Evolutionary conservation across 1,284 basidiomycete genomes (phyloP), one percentile per base, ranked within the genome.

Genomic region (Omphalotus olearius): DNA sequence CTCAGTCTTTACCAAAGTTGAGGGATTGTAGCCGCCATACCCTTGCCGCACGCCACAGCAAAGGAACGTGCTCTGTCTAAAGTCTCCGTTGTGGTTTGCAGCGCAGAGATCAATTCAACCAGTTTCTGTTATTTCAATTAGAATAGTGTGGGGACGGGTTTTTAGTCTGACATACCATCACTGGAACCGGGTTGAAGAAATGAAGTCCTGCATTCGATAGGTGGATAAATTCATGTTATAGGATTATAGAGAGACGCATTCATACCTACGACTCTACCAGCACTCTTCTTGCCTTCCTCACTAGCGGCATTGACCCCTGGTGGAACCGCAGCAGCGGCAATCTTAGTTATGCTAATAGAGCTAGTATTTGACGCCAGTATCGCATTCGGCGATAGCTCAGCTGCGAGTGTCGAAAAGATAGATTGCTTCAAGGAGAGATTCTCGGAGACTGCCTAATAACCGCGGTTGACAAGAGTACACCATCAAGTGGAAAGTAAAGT

Each of bases 161-260:
- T 36, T 56, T 10, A 55, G 52, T 26, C 51, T 46, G 45, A 14
- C 18, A 14, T 60, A 88, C 88, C 93, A 97, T 97, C 37, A 94
- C 88, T 4, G 91, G 91, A 2, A 95, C 93, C 3, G 94, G 94
- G 66, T 98, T 97, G 74, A 98, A 97, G 73, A 95, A 97, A 69
- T 97, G 94, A 40, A 96, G 72, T 11, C 93, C 89, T 88, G 52
- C 45, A 23, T 23, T 23, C 5, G 5, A 23, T 35, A 37, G 37
- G 23, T 26, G 41, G 14, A 14, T 26, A 44, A 30, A 35, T 45
- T 46, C 16, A 28, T 50, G 4, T 39, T 16, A 33, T 47, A 13
- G 49, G 47, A 53, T 38, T 55, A 56, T 57, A 43, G 13, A 43
- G 13, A 20, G 33, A 51, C 4, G 46, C 23, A 65, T 33, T 33